These are phyloP conservation scores for Agaricus subrufescens DNA, from an alignment of 768 basidiomycete genomes.

Conservation along the genomic window DNA sequence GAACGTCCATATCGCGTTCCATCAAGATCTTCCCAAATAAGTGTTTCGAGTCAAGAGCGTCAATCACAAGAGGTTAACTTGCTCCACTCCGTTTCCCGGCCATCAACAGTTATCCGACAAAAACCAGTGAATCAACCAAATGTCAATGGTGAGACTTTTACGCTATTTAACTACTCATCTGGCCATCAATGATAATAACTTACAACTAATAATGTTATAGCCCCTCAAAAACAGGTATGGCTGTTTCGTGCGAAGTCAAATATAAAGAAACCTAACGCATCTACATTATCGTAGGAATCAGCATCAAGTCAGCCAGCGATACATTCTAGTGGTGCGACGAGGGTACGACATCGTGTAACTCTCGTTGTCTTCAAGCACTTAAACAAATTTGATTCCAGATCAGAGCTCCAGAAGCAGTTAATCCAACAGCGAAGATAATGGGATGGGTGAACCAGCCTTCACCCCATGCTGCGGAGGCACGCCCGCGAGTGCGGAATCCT, in stretches of 20 bases:
- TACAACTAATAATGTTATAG: not conserved
- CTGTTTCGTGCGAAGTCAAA: not conserved
- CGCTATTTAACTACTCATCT: not conserved
- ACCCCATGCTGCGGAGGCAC: too few relatives aligned
- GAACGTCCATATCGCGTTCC: slow-evolving; percentile 1
- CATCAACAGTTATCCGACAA: not conserved
- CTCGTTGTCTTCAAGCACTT: not conserved
- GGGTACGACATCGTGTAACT: not conserved
- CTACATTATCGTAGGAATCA: not conserved
- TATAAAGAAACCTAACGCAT: not conserved
- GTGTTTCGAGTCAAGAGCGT: not conserved
- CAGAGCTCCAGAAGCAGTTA: not conserved
- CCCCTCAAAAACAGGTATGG: not conserved
- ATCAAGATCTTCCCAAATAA: not conserved
- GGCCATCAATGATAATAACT: not conserved
- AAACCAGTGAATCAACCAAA: not conserved
- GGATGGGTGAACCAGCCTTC: too few relatives aligned
- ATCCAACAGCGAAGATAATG: not conserved
- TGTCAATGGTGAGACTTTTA: not conserved
- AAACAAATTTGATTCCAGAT: not conserved
- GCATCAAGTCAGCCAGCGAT: not conserved
- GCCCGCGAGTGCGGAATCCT: too few relatives aligned
- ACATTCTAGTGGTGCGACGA: not conserved
- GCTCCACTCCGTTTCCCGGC: not conserved
- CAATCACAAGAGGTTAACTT: not conserved